Conservation (phyloP, 23 red algal species). For the Gracilaria gracilis region DNA sequence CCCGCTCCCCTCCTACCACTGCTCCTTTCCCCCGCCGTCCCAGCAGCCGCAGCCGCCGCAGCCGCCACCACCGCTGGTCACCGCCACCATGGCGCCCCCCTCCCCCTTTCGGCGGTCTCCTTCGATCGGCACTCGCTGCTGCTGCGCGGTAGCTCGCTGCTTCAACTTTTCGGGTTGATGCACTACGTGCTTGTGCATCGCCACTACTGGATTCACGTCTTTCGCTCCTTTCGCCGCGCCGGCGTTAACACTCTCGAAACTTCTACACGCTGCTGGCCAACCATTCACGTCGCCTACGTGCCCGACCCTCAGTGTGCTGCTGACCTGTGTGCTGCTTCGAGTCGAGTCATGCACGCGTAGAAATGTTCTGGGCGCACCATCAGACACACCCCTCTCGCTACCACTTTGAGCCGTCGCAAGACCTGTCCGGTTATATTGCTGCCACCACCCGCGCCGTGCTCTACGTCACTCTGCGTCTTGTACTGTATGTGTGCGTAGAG, state of each 20-base stretch:
- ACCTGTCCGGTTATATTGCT: slow-evolving; percentile 77
- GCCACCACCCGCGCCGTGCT: slow-evolving; percentile 62
- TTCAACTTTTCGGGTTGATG: slow-evolving; percentile 80
- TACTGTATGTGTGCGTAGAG: slow-evolving; percentile 95
- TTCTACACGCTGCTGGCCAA: slow-evolving; percentile 47
- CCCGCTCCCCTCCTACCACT: not conserved
- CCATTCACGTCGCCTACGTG: not conserved
- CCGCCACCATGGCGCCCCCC: not conserved
- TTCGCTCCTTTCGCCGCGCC: slow-evolving; percentile 70
- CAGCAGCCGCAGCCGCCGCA: no score
- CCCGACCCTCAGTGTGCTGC: not conserved
- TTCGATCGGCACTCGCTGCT: slow-evolving; percentile 63
- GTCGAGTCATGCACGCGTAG: not conserved
- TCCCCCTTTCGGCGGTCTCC: not conserved
- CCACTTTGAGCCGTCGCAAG: slow-evolving; percentile 69
- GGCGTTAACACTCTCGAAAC: slow-evolving; percentile 92
- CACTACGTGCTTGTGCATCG: slow-evolving; percentile 92
- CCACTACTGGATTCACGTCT: slow-evolving; percentile 63
- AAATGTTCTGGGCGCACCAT: slow-evolving; percentile 65
- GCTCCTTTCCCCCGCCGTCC: no score
- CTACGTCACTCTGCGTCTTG: slow-evolving; percentile 84
- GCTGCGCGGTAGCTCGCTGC: slow-evolving; percentile 49
- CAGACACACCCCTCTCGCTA: not conserved
- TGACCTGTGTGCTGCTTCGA: not conserved
- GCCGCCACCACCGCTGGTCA: no score